These are phyloP conservation scores for Cytospora paraplurivora DNA, from an alignment of 2,329 filamentous ascomycete genomes.

Conservation along the genomic window DNA sequence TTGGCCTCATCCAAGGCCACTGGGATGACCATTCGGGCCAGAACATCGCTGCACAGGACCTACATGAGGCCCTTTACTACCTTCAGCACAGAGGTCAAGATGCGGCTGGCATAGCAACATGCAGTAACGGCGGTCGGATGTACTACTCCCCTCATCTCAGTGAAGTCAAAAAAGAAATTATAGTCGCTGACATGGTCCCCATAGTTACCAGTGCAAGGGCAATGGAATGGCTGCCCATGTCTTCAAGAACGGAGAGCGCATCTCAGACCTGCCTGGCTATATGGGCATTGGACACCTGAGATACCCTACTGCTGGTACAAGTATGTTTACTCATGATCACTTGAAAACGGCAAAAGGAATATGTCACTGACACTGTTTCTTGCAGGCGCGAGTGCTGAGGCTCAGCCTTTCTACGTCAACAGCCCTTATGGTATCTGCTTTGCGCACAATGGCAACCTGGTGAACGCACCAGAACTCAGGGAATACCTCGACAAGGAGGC, in stretches of 20 bases:
- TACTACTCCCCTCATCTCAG: constrained; percentile 44
- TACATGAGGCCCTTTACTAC: constrained; percentile 72
- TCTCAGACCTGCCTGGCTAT: constrained; percentile 76
- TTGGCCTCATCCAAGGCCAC: constrained; percentile 21
- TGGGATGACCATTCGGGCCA: constrained; percentile 25
- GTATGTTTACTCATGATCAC: constrained; percentile 33
- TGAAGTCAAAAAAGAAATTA: neutral
- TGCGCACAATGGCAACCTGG: constrained; percentile 85
- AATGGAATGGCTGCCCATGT: constrained; percentile 78
- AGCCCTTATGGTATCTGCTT: constrained; percentile 80
- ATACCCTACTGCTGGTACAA: constrained; percentile 81
- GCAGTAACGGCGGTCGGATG: constrained; percentile 72
- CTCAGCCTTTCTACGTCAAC: constrained; percentile 93
- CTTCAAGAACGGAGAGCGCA: constrained; percentile 76
- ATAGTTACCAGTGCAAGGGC: constrained; percentile 73
- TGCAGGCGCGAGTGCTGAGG: constrained; percentile 68
- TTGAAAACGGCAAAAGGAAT: constrained; percentile 30
- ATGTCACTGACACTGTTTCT: neutral
- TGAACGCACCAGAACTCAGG: constrained; percentile 71
- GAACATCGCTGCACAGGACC: constrained; percentile 43
- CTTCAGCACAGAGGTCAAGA: constrained; percentile 78
- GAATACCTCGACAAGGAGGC: constrained; percentile 75
- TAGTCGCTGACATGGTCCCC: neutral
- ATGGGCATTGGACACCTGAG: constrained; percentile 86
- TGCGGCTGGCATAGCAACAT: constrained; percentile 81